These are phyloP conservation scores for Aspergillus quadricinctus DNA, from an alignment of 2,329 filamentous ascomycete species.

Conservation along the genomic window DNA sequence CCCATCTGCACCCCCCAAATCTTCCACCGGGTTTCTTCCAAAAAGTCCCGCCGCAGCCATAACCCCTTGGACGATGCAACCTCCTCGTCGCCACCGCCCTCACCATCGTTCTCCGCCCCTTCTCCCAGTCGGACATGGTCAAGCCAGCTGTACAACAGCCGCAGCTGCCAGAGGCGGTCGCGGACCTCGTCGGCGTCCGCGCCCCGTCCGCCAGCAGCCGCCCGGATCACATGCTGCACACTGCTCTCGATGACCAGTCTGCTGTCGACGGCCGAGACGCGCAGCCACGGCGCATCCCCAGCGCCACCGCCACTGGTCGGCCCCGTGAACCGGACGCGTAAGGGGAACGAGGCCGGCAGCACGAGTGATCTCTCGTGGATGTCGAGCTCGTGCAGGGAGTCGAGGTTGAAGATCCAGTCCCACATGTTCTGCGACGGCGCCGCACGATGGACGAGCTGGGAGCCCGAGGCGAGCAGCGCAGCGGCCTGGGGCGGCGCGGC, in stretches of 20 bases:
- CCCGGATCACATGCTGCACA: slow-evolving; percentile 29
- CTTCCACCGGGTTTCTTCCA: slow-evolving; percentile 40
- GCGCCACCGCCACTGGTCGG: slow-evolving; percentile 41
- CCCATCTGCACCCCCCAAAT: slow-evolving; percentile 37
- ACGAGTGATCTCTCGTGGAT: slow-evolving; percentile 64
- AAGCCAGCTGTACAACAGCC: slow-evolving; percentile 63
- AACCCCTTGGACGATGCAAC: slow-evolving; percentile 22
- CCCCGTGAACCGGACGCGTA: slow-evolving; percentile 28
- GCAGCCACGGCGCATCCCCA: slow-evolving; percentile 45
- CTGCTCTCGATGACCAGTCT: slow-evolving; percentile 61
- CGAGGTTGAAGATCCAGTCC: slow-evolving; percentile 69
- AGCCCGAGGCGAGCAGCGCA: slow-evolving; percentile 17
- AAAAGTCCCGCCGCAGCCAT: slow-evolving; percentile 37
- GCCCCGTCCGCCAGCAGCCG: slow-evolving; percentile 26
- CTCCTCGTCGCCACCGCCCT: slow-evolving; percentile 20
- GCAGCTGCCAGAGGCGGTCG: slow-evolving; percentile 59
- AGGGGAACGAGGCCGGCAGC: slow-evolving; percentile 45
- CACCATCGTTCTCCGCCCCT: slow-evolving; percentile 31
- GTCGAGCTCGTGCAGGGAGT: slow-evolving; percentile 51
- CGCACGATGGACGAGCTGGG: slow-evolving; percentile 21
- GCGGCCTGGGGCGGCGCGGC: slow-evolving; percentile 20
- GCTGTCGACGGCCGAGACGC: slow-evolving; percentile 64
- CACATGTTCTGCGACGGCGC: slow-evolving; percentile 48
- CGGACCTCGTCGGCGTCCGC: slow-evolving; percentile 43
- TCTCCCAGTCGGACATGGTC: slow-evolving; percentile 35